Conservation (phyloP, 768 basidiomycete species). For the Russula abietina region DNA sequence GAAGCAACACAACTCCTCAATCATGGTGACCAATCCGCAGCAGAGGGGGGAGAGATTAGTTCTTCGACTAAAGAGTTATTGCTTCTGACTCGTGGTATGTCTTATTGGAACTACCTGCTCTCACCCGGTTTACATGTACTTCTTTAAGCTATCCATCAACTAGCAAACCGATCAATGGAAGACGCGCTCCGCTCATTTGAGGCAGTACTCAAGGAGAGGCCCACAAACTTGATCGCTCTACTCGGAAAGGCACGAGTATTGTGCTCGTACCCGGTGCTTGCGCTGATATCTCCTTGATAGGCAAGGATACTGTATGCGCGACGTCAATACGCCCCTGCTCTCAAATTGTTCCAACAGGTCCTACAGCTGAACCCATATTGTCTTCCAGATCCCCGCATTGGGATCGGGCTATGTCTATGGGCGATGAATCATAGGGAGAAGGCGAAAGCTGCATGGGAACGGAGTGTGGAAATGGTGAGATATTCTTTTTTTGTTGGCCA, state of each 20-base stretch:
- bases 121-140: conserved; percentile 4
- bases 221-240: conserved; percentile 82
- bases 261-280: background rate
- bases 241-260: conserved; percentile 63
- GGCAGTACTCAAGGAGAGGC: conserved; percentile 65
- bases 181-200: conserved; percentile 81
- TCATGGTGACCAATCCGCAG: conserved; percentile 44
- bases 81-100: conserved; percentile 61
- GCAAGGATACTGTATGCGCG: conserved; percentile 82
- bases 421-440: conserved; percentile 75
- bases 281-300: conserved; percentile 33
- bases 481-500: background rate
- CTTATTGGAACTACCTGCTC: background rate
- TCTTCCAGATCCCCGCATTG: conserved; percentile 89
- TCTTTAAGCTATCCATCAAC: conserved; percentile 65
- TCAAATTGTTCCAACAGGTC: conserved; percentile 82
- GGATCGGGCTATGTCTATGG: conserved; percentile 93
- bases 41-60: conserved; percentile 55
- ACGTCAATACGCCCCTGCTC: conserved; percentile 68
- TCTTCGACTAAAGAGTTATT: conserved; percentile 44
- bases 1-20: conserved; percentile 70
- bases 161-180: conserved; percentile 75
- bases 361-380: conserved; percentile 72
- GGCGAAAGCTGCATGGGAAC: conserved; percentile 86
- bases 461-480: conserved; percentile 79